A percentile compares a stretch with the other conserved stretches of the same genome.
phyloP scores from a whole-genome alignment of 2,329 filamentous ascomycete species.

The Tolypocladium tundrense region DNA sequence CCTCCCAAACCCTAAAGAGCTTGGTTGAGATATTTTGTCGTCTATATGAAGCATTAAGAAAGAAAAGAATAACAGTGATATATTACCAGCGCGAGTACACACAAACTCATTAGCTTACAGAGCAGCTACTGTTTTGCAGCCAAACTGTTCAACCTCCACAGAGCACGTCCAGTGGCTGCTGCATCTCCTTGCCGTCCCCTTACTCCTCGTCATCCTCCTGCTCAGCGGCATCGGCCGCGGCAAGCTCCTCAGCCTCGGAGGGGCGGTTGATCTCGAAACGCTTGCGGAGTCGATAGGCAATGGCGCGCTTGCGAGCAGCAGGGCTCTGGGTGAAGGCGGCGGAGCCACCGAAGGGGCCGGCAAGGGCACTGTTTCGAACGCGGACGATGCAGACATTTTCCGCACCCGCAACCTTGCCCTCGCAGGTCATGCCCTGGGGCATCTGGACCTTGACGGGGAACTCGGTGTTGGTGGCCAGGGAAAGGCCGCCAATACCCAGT shows the following conservation, averaged over 20 bases:
- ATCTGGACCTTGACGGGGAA: constrained; percentile 57
- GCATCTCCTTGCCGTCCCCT: not conserved
- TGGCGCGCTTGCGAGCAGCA: constrained; percentile 48
- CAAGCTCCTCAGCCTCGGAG: not conserved
- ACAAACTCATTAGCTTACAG: not conserved
- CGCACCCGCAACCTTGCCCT: constrained; percentile 46
- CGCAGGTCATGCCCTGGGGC: constrained; percentile 58
- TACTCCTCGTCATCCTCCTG: constrained; percentile 1
- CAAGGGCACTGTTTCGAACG: constrained; percentile 49
- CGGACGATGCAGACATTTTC: constrained; percentile 55
- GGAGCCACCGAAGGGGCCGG: constrained; percentile 58
- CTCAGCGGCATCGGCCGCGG: not conserved
- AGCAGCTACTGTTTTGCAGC: not conserved
- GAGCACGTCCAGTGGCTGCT: not conserved
- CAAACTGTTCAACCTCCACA: not conserved
- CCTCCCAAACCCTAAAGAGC: not conserved
- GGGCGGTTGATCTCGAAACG: constrained; percentile 21
- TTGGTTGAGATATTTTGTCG: not conserved
- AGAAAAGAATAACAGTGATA: not conserved
- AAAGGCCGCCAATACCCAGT: constrained; percentile 43
- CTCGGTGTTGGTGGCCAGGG: constrained; percentile 48
- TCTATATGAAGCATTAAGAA: not conserved
- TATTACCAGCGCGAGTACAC: not conserved
- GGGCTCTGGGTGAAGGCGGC: constrained; percentile 54
- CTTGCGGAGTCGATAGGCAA: constrained; percentile 39